Base-by-base conservation (phyloP, 306 rosid genomes). In the Cicer cuneatum region DNA sequence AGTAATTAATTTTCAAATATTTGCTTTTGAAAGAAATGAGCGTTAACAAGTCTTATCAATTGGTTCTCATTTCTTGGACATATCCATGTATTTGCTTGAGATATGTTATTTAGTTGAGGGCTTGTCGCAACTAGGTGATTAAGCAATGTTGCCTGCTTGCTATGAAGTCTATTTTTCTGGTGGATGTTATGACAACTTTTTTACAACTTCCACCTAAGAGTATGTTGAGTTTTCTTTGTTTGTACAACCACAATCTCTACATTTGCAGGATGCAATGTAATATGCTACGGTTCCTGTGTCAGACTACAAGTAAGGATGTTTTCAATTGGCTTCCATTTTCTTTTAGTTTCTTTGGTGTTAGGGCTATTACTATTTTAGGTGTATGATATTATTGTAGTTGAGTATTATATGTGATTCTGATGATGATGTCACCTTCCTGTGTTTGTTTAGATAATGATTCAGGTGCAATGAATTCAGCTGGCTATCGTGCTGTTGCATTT, bases 231-330 rank as follows among this genome's bases (percentile, higher is more conserved):
- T 12, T 29, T 46, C 46, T 58, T 19, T 54, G 8, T 76, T 75
- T 76, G 72, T 79, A 74, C 85, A 48, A 85, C 87, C 60, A 71
- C 72, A 79, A 57, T 68, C 60, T 85, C 75, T 70, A 79, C 71
- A 66, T 84, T 84, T 84, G 93, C 96, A 90, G 98, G 96, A 61
- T 83, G 85, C 88, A 77, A 66, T 77, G 66, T 89, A 67, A 77
- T 85, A 85, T 87, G 87, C 90, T 70, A 77, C 83, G 8, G 83
- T 85, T 87, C 84, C 81, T 84, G 78, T 85, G 47, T 82, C 91
- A 74, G 81, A 67, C 68, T 78, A 60, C 90, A 76, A 87, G 90
- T 89, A 88, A 88, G 93, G 85, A 75, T 81, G 85, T 85, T 85
- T 83, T 61, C 51, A 57, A 43, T 65, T 79, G 76, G 72, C 48